Base-by-base conservation (phyloP, 1,284 basidiomycete species). In the Fomes fomentarius region DNA sequence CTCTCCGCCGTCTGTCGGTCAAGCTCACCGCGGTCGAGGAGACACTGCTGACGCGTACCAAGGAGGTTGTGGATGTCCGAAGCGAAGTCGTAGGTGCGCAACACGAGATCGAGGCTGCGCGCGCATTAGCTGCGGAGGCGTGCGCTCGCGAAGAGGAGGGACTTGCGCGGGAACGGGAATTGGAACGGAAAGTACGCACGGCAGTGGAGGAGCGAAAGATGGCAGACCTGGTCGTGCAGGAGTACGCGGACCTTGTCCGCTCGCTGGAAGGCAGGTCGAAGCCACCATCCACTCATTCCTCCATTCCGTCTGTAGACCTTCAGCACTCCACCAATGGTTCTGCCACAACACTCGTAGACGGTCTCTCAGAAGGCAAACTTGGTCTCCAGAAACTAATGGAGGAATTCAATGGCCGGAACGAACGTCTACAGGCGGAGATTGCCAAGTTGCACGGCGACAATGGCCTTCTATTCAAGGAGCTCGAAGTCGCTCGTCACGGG, bases 201-300 rank as follows among this genome's bases (percentile, higher is more conserved):
- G 74, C 76, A 5, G 80, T 87, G 54, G 83, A 87, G 60, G 79
- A 85, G 55, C 71, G 75, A 25, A 78, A 74, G 58, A 81, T 89
- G 76, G 75, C 79, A 22, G 87, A 90, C 56, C 66, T 81, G 28
- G 84, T 82, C 2, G 77, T 90, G 15, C 74, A 78, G 45, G 86
- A 90, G 60, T 91, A 90, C 50, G 88, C 88, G 0, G 80, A 80
- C 54, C 78, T 91, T 10, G 88, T 90, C 11, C 76, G 87, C 28
- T 76, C 72, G 1, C 73, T 90, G 31, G 81, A 84, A 61, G 77
- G 79, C 22, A 72, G 78, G 54, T 65, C 69, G 34, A 71, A 63
- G 52, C 28, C 56, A 7, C 50, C 63, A 0, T 54, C 65, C 1
- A 43, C 60, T 2, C 58, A 63, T 0, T 31, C 63, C 3, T 40